Evolutionary conservation across 1,284 basidiomycete genomes (phyloP), one percentile per base, ranked within the genome.

Genomic region (Sporisorium scitamineum): DNA sequence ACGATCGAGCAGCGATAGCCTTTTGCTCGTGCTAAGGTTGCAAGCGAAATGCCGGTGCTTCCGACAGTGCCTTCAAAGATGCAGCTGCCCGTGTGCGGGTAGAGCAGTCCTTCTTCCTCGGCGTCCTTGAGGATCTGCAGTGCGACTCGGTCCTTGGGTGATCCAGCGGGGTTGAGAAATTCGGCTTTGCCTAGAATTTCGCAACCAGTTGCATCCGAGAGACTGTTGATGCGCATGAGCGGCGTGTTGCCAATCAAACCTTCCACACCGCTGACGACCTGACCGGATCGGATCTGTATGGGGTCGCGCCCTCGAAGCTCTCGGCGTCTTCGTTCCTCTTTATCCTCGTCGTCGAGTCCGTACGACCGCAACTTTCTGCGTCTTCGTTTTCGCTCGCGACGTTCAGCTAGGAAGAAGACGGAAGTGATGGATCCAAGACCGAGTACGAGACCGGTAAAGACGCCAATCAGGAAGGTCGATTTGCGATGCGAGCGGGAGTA

Each of bases 31-130:
- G 94, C 80, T 3, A 85, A 79, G 0, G 93, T 97, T 0, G 97
- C 95, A 52, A 99, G 91, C 0, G 94, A 97, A 60, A 99, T 99
- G 1, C 96, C 97, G 0, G 97, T 99, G 2, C 94, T 96, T 0
- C 97, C 96, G 2, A 97, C 94, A 0, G 96, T 99, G 0, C 97
- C 97, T 86, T 99, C 97, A 70, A 98, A 99, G 52, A 99, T 94
- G 16, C 94, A 91, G 0, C 93, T 97, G 2, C 93, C 92, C 0
- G 94, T 95, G 76, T 95, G 86, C 0, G 96, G 97, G 74, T 91
- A 89, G 1, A 99, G 87, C 7, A 94, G 87, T 0, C 94, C 94
- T 74, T 90, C 88, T 16, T 89, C 89, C 85, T 99, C 97, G 0
- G 97, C 97, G 82, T 97, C 93, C 70, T 94, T 69, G n/a, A 85